Percentiles rank a stretch among this genome's conserved stretches.
Evolutionary conservation across 495 filamentous ascomycete genomes (phyloP).

Genomic region (Hypoxylon fragiforme): DNA sequence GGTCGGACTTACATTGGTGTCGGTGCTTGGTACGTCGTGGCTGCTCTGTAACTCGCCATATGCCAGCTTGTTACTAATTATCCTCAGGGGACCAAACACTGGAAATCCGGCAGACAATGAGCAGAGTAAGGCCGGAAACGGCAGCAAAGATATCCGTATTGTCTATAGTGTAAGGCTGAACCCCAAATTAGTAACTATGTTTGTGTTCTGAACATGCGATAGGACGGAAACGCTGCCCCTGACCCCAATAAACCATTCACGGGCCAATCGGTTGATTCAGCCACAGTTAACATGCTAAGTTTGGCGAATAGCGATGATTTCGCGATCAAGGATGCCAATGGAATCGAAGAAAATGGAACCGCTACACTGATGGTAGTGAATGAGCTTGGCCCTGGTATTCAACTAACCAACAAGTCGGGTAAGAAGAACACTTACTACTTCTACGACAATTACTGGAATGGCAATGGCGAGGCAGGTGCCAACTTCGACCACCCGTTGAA

Average conservation of each 20-base stretch:
- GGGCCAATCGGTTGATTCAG: slow-evolving; percentile 10
- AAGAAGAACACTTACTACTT: slow-evolving; percentile 40
- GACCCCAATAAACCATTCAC: slow-evolving; percentile 24
- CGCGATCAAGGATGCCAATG: slow-evolving; percentile 1
- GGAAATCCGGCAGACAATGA: slow-evolving; percentile 36
- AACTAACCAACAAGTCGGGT: slow-evolving; percentile 39
- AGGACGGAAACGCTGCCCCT: slow-evolving; percentile 45
- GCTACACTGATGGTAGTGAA: no score
- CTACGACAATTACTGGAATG: slow-evolving; percentile 50
- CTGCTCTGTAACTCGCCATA: slow-evolving; percentile 2
- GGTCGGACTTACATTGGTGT: slow-evolving; percentile 50
- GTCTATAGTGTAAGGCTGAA: slow-evolving; percentile 35
- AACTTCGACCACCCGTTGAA: slow-evolving; percentile 50
- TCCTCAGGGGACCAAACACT: slow-evolving; percentile 21
- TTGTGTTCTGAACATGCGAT: neutral
- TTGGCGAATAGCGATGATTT: neutral
- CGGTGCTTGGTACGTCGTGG: slow-evolving; percentile 40
- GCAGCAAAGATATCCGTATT: slow-evolving; percentile 45
- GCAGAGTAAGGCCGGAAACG: slow-evolving; percentile 41
- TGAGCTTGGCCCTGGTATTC: slow-evolving; percentile 39
- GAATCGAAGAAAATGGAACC: no score
- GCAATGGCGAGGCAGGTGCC: slow-evolving; percentile 45
- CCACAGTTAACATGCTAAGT: neutral
- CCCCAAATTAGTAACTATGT: neutral
- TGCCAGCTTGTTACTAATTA: slow-evolving; percentile 15